A percentile compares a stretch with the other conserved stretches of the same genome.
These are phyloP conservation scores for Alternaria hordeiaustralica DNA, from an alignment of 2,329 filamentous ascomycete species.

Conservation along the genomic window DNA sequence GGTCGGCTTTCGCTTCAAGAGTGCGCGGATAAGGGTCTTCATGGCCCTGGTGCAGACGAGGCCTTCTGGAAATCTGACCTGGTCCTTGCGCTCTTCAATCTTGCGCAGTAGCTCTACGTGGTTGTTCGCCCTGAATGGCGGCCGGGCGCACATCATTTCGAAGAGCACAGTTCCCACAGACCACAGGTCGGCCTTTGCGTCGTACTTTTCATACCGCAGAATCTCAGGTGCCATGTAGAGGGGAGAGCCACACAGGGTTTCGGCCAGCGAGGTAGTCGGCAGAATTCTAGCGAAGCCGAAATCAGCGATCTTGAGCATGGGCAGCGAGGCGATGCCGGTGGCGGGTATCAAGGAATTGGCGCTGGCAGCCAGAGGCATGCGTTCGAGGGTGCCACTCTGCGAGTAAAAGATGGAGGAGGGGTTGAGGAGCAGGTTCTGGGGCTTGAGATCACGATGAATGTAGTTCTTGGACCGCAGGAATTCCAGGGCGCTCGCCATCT, in stretches of 20 bases:
- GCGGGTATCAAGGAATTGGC: slow-evolving; percentile 81
- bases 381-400: slow-evolving; percentile 52
- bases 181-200: slow-evolving; percentile 96
- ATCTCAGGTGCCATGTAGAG: slow-evolving; percentile 99
- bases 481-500: slow-evolving; percentile 87
- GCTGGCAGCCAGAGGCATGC: slow-evolving; percentile 77
- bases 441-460: slow-evolving; percentile 96
- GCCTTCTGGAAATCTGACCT: slow-evolving; percentile 81
- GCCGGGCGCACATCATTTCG: slow-evolving; percentile 90
- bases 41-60: slow-evolving; percentile 74
- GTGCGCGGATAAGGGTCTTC: slow-evolving; percentile 77
- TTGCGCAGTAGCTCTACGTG: slow-evolving; percentile 92
- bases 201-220: slow-evolving; percentile 94
- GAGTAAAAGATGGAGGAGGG: slow-evolving; percentile 77
- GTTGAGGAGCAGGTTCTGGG: slow-evolving; percentile 90
- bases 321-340: slow-evolving; percentile 80
- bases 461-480: slow-evolving; percentile 86
- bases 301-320: slow-evolving; percentile 97
- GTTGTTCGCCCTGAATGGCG: slow-evolving; percentile 90
- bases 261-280: slow-evolving; percentile 87
- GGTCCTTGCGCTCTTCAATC: slow-evolving; percentile 88
- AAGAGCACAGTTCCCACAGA: slow-evolving; percentile 95
- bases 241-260: slow-evolving; percentile 95
- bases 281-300: slow-evolving; percentile 97
- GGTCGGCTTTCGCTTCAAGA: slow-evolving; percentile 85